Percentiles rank a stretch among this genome's conserved stretches.
phyloP scores from a whole-genome alignment of 2,329 filamentous ascomycete genomes.

The Trichoderma sp. region DNA sequence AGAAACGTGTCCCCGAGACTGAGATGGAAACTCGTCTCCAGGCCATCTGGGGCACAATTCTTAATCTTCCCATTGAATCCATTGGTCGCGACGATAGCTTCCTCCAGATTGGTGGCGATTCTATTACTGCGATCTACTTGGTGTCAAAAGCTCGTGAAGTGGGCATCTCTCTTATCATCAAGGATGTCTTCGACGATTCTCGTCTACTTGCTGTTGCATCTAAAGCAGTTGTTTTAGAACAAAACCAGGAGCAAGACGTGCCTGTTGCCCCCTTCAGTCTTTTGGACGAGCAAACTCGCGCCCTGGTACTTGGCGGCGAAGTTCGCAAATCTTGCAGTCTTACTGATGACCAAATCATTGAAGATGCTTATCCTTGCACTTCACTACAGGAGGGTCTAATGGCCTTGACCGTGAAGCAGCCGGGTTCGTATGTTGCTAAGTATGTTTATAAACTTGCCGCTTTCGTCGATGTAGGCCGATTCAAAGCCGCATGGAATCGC shows the following conservation, averaged over 20 bases:
- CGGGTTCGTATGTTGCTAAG: constrained; percentile 36
- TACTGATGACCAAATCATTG: constrained; percentile 3
- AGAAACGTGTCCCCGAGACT: constrained; percentile 3
- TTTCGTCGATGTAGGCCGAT: constrained; percentile 23
- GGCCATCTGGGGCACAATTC: constrained; percentile 22
- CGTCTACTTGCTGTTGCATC: constrained; percentile 17
- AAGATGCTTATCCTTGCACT: constrained; percentile 26
- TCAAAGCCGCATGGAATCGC: constrained; percentile 31
- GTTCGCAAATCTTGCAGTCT: not conserved
- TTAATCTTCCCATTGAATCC: constrained; percentile 6
- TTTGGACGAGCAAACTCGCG: not conserved
- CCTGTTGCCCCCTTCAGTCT: not conserved
- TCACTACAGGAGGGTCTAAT: constrained; percentile 26
- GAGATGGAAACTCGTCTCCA: constrained; percentile 23
- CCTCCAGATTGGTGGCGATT: constrained; percentile 23
- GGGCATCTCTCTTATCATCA: constrained; percentile 18
- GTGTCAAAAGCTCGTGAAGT: constrained; percentile 17
- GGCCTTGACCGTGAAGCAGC: constrained; percentile 31
- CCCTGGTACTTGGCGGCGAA: not conserved
- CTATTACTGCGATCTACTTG: constrained; percentile 20
- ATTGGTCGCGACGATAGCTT: constrained; percentile 23
- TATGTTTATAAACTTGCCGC: constrained; percentile 25
- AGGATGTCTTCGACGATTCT: constrained; percentile 20
- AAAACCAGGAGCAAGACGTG: not conserved
- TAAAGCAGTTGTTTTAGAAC: not conserved